A percentile compares a stretch with the other conserved stretches of the same genome.
Conservation (phyloP, 331 rosid genomes). For the Dryas integrifolia region DNA sequence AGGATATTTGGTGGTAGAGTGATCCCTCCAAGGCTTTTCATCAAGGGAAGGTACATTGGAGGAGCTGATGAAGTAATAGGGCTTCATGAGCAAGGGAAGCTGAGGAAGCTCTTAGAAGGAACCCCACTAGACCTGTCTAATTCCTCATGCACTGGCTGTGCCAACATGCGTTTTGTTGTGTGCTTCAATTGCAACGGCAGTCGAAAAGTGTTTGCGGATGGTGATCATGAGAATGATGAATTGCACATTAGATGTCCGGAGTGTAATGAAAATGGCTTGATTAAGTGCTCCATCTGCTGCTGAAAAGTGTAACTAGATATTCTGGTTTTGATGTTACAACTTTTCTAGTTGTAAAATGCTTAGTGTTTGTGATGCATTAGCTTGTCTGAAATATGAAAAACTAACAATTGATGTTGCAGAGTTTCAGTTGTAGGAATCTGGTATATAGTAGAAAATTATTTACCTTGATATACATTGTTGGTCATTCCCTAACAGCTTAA, state of each 20-base stretch:
- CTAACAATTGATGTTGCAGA: slow-evolving; percentile 9
- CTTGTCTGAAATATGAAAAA: not conserved
- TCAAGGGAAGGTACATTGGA: slow-evolving; percentile 82
- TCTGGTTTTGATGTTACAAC: not conserved
- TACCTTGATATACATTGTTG: too few relatives aligned
- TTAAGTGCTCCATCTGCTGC: slow-evolving; percentile 73
- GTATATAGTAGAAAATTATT: not conserved
- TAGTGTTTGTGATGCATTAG: slow-evolving; percentile 1
- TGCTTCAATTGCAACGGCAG: slow-evolving; percentile 48
- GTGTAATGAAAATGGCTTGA: slow-evolving; percentile 93
- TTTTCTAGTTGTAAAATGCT: not conserved
- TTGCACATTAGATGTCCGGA: slow-evolving; percentile 52
- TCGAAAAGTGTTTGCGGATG: slow-evolving; percentile 45
- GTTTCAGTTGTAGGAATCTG: slow-evolving; percentile 9
- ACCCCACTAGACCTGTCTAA: slow-evolving; percentile 36
- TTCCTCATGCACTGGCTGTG: slow-evolving; percentile 59
- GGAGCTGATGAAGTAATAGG: slow-evolving; percentile 81
- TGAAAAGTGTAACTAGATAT: slow-evolving; percentile 31
- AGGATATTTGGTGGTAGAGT: slow-evolving; percentile 54
- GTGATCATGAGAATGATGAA: slow-evolving; percentile 16
- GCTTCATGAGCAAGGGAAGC: slow-evolving; percentile 78
- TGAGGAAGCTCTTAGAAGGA: slow-evolving; percentile 69
- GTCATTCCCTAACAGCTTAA: too few relatives aligned
- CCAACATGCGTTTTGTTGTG: slow-evolving; percentile 53
- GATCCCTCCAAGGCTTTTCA: slow-evolving; percentile 85